phyloP scores from a whole-genome alignment of 805 yeast species.

The Lipomyces anomalus region DNA sequence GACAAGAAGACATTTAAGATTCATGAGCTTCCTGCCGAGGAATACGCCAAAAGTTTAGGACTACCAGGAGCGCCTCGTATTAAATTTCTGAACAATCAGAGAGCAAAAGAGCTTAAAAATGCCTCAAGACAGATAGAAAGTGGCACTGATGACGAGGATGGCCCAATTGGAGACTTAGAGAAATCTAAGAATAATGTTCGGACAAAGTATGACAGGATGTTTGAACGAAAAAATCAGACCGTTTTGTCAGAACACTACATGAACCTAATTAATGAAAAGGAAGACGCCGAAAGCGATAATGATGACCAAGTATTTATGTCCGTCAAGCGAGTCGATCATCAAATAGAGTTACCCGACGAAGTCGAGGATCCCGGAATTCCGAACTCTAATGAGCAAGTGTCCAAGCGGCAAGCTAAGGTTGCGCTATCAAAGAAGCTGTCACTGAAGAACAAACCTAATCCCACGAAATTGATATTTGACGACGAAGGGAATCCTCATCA shows the following conservation, averaged over 20 bases:
- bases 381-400: slow-evolving; percentile 36
- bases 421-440: slow-evolving; percentile 78
- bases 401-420: slow-evolving; percentile 77
- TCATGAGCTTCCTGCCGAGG: slow-evolving; percentile 71
- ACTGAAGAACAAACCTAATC: slow-evolving; percentile 56
- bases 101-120: slow-evolving; percentile 69
- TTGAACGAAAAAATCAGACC: slow-evolving; percentile 88
- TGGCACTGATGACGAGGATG: slow-evolving; percentile 58
- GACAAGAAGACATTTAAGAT: slow-evolving; percentile 82
- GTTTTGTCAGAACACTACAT: slow-evolving; percentile 84
- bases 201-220: slow-evolving; percentile 92
- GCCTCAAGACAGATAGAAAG: slow-evolving; percentile 58
- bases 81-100: slow-evolving; percentile 54
- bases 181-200: slow-evolving; percentile 46
- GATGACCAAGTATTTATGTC: slow-evolving; percentile 71
- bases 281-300: slow-evolving; percentile 37
- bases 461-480: slow-evolving; percentile 79
- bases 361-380: slow-evolving; percentile 38
- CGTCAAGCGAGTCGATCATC: slow-evolving; percentile 74
- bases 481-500: slow-evolving; percentile 94
- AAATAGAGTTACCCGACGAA: slow-evolving; percentile 34
- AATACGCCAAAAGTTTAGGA: slow-evolving; percentile 81
- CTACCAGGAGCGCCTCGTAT: slow-evolving; percentile 95
- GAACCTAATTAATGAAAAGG: slow-evolving; percentile 52
- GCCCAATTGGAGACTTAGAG: slow-evolving; percentile 30